These are phyloP conservation scores for Globisporangium orthogonon DNA, from an alignment of 352 stramenopile species.

Conservation along the genomic window DNA sequence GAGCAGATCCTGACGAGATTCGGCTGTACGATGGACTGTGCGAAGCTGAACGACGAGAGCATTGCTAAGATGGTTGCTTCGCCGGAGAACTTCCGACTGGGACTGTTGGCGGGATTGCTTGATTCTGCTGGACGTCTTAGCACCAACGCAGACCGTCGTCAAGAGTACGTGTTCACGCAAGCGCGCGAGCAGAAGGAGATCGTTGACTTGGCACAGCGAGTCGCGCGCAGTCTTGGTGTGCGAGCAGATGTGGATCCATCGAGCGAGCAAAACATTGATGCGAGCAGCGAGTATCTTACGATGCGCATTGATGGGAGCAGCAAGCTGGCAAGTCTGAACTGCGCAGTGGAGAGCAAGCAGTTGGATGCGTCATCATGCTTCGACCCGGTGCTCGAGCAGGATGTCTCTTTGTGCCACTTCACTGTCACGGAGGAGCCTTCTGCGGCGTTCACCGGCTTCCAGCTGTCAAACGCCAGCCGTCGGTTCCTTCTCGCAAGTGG, in stretches of 20 bases:
- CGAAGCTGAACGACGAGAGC: background rate
- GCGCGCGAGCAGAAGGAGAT: background rate
- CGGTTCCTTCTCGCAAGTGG: conserved; percentile 10
- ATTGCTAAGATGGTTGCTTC: background rate
- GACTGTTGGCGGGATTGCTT: background rate
- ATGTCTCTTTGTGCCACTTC: background rate
- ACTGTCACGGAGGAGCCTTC: conserved; percentile 1
- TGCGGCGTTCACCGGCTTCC: conserved; percentile 10
- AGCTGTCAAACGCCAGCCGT: conserved; percentile 15
- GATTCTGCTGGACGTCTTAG: background rate
- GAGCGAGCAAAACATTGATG: background rate
- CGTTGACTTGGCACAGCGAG: background rate
- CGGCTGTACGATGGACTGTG: background rate
- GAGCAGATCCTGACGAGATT: background rate
- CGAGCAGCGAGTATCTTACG: background rate
- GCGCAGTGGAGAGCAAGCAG: background rate
- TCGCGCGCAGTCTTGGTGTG: background rate
- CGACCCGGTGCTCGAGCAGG: background rate
- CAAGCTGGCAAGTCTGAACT: background rate
- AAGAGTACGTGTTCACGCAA: background rate
- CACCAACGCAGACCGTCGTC: background rate
- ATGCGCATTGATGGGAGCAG: background rate
- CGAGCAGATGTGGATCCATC: background rate
- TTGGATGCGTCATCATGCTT: background rate
- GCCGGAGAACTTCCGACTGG: background rate